A percentile compares a stretch with the other conserved stretches of the same genome.
Evolutionary conservation across 1,139 yeast species (phyloP).

Genomic region (Pichia sp.): DNA sequence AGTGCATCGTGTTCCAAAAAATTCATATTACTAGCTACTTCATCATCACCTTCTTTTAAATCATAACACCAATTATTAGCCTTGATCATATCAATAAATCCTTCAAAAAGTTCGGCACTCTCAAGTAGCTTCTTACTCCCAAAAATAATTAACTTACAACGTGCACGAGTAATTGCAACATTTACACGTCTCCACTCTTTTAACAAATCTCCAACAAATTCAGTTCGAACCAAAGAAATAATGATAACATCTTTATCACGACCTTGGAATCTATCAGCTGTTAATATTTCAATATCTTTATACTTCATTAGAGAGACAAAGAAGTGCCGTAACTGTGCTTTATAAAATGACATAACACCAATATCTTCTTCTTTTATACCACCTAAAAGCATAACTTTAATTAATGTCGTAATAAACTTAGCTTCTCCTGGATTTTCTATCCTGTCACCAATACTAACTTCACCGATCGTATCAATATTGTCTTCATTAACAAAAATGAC

Average conservation of each 20-base stretch:
- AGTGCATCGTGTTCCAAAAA: slow-evolving; percentile 3
- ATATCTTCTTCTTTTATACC: slow-evolving; percentile 59
- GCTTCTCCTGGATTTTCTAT: slow-evolving; percentile 72
- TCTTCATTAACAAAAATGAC: slow-evolving; percentile 84
- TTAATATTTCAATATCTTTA: slow-evolving; percentile 62
- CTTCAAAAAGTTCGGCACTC: slow-evolving; percentile 48
- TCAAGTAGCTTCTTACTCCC: slow-evolving; percentile 70
- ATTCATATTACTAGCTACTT: not conserved
- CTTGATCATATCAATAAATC: slow-evolving; percentile 57
- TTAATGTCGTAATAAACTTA: slow-evolving; percentile 52
- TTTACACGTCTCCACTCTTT: slow-evolving; percentile 89
- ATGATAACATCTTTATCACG: slow-evolving; percentile 54
- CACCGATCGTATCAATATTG: slow-evolving; percentile 46
- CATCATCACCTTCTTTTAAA: slow-evolving; percentile 10
- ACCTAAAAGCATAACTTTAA: slow-evolving; percentile 48
- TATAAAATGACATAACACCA: slow-evolving; percentile 85
- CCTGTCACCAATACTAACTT: slow-evolving; percentile 55
- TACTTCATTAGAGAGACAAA: slow-evolving; percentile 37
- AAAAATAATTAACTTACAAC: slow-evolving; percentile 69
- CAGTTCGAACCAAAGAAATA: slow-evolving; percentile 50
- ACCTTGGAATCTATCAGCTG: slow-evolving; percentile 77
- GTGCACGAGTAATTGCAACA: slow-evolving; percentile 91
- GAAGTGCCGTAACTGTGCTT: slow-evolving; percentile 67
- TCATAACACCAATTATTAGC: slow-evolving; percentile 48
- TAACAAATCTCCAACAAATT: slow-evolving; percentile 67